Evolutionary conservation across 192 early-diverging fungal species (phyloP), one percentile per base, ranked within the genome.

Genomic region (Coemansia asiatica): DNA sequence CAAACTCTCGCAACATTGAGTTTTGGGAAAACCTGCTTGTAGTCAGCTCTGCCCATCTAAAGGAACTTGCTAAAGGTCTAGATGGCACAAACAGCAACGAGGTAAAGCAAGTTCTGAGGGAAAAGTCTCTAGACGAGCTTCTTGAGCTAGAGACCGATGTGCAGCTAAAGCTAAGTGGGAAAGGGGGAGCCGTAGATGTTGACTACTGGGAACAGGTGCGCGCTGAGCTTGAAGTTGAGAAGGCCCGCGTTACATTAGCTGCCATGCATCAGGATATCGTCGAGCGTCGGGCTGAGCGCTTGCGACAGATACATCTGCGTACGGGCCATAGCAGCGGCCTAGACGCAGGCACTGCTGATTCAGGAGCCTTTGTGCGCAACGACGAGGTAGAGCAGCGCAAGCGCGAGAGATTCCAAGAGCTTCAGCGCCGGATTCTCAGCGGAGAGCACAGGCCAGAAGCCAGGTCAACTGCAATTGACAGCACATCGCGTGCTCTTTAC

Each of bases 191-290:
- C 5, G 87, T 95, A 18, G 96, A 97, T 77, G 91, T 95, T 2
- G 96, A 98, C 36, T 98, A 95, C 69, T 98, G 96, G 96, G 95
- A 96, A 60, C 85, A 87, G 0, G 76, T 94, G 15, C 72, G 95
- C 58, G 85, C 86, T 31, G 86, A 86, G 44, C 64, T 95, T 40
- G 83, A 86, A 8, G 92, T 95, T 0, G 92, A 90, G 84, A 93
- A 91, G 74, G 91, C 95, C 22, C 91, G 91, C 63, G 86, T 58
- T 0, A 72, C 66, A 55, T 65, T 81, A 54, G 90, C 29, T 26
- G 86, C 88, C 53, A 96, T 95, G 88, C 94, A 98, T 76, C 78
- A 86, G 59, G 81, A 80, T 35, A 81, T 96, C 28, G 71, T 98
- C 6, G 71, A 83, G 44, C 88, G 88, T 22, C 87, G 94, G 4